Percentiles rank a stretch among this genome's conserved stretches.
Conservation (phyloP, 2,329 filamentous ascomycete genomes). For the Claviceps quebecensis region DNA sequence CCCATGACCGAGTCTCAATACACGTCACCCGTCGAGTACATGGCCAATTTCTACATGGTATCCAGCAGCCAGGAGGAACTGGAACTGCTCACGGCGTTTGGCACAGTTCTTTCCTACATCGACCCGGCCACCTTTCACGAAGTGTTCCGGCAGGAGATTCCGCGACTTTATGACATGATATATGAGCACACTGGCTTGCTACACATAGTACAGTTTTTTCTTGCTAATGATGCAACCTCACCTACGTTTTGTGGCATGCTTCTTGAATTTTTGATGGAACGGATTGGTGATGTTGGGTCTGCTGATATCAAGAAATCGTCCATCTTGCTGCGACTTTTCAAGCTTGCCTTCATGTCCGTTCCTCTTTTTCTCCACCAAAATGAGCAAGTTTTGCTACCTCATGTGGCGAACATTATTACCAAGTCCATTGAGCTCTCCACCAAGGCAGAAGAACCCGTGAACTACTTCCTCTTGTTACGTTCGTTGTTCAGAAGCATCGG, state of each 20-base stretch:
- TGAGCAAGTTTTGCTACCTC: constrained; percentile 85
- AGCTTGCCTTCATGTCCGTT: constrained; percentile 97
- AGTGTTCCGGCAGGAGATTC: constrained; percentile 95
- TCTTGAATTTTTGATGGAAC: constrained; percentile 90
- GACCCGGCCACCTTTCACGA: constrained; percentile 98
- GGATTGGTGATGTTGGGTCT: constrained; percentile 87
- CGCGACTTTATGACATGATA: constrained; percentile 92
- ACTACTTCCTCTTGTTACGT: constrained; percentile 87
- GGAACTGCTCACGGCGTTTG: constrained; percentile 91
- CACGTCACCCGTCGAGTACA: constrained; percentile 74
- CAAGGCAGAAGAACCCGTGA: constrained; percentile 92
- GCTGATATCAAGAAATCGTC: constrained; percentile 85
- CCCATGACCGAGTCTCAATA: constrained; percentile 57
- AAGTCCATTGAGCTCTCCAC: constrained; percentile 95
- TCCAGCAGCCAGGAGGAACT: constrained; percentile 94
- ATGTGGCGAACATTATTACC: constrained; percentile 93
- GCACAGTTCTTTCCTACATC: constrained; percentile 95
- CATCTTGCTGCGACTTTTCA: constrained; percentile 86
- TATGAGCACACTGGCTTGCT: constrained; percentile 90
- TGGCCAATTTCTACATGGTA: constrained; percentile 89
- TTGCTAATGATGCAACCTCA: constrained; percentile 96
- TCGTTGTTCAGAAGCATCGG: constrained; percentile 94
- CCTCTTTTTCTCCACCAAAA: constrained; percentile 91
- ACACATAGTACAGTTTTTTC: constrained; percentile 93
- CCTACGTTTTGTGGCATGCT: constrained; percentile 98